Conservation (phyloP, 2,329 filamentous ascomycete species). For the Botryotinia narcissicola region DNA sequence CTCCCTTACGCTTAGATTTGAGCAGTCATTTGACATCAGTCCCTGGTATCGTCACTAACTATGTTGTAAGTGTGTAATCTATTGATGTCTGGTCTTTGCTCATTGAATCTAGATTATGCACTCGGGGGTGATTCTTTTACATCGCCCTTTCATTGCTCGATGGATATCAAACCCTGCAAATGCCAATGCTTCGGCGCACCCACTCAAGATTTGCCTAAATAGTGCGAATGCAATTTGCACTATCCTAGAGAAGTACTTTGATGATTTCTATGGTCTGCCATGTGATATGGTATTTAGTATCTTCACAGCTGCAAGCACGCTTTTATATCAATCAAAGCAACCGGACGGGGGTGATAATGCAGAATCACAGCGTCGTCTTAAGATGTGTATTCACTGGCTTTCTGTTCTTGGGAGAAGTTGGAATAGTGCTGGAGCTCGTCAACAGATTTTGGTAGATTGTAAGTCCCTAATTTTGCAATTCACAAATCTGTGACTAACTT, state of each 20-base stretch:
- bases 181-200: slow-evolving; percentile 23
- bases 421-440: slow-evolving; percentile 36
- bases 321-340: slow-evolving; percentile 33
- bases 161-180: slow-evolving; percentile 27
- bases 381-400: slow-evolving; percentile 37
- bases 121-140: slow-evolving; percentile 33
- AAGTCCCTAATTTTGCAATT: slow-evolving; percentile 29
- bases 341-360: slow-evolving; percentile 16
- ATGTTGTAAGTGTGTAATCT: slow-evolving; percentile 30
- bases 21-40: slow-evolving; percentile 31
- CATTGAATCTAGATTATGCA: slow-evolving; percentile 30
- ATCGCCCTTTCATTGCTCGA: slow-evolving; percentile 36
- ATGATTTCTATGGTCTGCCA: slow-evolving; percentile 32
- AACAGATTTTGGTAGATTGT: slow-evolving; percentile 35
- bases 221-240: slow-evolving; percentile 36
- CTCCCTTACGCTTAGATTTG: slow-evolving; percentile 34
- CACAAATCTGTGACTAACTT: slow-evolving; percentile 22
- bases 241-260: slow-evolving; percentile 35
- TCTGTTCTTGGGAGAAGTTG: slow-evolving; percentile 35
- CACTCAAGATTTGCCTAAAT: slow-evolving; percentile 31
- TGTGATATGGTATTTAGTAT: slow-evolving; percentile 38
- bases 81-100: background rate
- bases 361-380: slow-evolving; percentile 30
- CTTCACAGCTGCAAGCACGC: slow-evolving; percentile 35
- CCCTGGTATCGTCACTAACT: slow-evolving; percentile 35